These are phyloP conservation scores for Acacia melanoxylon DNA, from an alignment of 306 rosid genomes.

Conservation along the genomic window DNA sequence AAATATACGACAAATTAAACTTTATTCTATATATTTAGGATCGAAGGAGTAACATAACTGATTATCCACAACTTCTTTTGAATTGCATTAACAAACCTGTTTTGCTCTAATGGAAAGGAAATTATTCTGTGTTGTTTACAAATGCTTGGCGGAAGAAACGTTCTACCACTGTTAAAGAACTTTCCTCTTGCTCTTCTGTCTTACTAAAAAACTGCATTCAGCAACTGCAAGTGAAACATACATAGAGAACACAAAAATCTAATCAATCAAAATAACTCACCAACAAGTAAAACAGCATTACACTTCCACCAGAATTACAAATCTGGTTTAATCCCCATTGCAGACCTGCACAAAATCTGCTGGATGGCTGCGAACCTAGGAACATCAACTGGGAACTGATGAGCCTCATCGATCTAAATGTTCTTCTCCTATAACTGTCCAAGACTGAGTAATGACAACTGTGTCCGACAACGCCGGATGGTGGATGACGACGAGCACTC, in stretches of 20 bases:
- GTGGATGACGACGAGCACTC: too few relatives aligned
- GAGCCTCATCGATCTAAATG: constrained; percentile 23
- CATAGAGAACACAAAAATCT: neutral
- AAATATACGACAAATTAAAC: too few relatives aligned
- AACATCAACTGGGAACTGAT: constrained; percentile 57
- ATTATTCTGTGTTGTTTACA: neutral
- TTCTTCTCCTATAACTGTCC: too few relatives aligned
- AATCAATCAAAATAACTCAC: neutral
- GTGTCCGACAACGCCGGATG: too few relatives aligned
- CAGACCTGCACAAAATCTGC: neutral
- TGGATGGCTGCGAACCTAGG: constrained; percentile 49
- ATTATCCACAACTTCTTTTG: neutral
- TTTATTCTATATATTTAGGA: too few relatives aligned
- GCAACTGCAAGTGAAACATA: neutral
- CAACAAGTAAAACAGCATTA: neutral
- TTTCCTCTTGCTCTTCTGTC: neutral
- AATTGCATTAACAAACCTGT: neutral
- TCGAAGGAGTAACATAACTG: neutral
- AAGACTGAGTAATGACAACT: too few relatives aligned
- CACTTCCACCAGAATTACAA: neutral
- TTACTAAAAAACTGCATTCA: neutral
- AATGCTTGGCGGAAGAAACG: too few relatives aligned
- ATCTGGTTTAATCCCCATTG: neutral
- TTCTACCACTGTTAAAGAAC: neutral
- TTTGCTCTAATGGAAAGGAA: neutral